Percentiles rank a stretch among this genome's conserved stretches.
These are phyloP conservation scores for Rhizopus arrhizus DNA, from an alignment of 371 early-diverging fungal species.

Conservation along the genomic window DNA sequence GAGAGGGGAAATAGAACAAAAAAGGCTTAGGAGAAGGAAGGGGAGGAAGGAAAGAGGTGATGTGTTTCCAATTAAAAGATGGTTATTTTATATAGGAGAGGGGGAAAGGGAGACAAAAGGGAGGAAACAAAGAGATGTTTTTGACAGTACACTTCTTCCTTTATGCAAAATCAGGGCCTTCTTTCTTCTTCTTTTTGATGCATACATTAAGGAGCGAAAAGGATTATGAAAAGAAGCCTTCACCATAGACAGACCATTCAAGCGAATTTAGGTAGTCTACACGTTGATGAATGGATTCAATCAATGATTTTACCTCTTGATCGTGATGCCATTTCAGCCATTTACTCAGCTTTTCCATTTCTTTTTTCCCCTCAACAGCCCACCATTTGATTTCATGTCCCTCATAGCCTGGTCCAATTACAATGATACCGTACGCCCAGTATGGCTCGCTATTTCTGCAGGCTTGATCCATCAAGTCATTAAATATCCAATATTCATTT, in stretches of 20 bases:
- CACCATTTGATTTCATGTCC: conserved; percentile 28
- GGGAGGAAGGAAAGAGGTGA: no score
- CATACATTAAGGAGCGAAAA: background rate
- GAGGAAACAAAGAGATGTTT: conserved; percentile 4
- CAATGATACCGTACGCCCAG: conserved; percentile 43
- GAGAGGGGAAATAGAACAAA: background rate
- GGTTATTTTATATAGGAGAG: no score
- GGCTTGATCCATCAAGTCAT: conserved; percentile 35
- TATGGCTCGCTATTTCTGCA: conserved; percentile 35
- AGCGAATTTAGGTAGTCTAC: conserved; percentile 24
- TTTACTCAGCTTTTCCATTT: conserved; percentile 23
- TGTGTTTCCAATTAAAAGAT: background rate
- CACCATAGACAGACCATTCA: conserved; percentile 33
- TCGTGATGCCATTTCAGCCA: conserved; percentile 18
- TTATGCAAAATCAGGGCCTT: background rate
- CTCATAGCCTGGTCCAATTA: conserved; percentile 40
- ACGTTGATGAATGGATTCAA: conserved; percentile 12
- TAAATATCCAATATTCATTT: conserved; percentile 49
- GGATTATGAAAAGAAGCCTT: conserved; percentile 25
- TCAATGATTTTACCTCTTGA: background rate
- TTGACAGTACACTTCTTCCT: conserved; percentile 1
- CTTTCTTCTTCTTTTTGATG: background rate
- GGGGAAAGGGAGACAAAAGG: conserved; percentile 5
- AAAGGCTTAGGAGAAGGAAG: no score
- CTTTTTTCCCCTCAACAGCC: conserved; percentile 31